Evolutionary conservation across 2,329 filamentous ascomycete species (phyloP), one percentile per base, ranked within the genome.

Genomic region (Fonsecaea pedrosoi): DNA sequence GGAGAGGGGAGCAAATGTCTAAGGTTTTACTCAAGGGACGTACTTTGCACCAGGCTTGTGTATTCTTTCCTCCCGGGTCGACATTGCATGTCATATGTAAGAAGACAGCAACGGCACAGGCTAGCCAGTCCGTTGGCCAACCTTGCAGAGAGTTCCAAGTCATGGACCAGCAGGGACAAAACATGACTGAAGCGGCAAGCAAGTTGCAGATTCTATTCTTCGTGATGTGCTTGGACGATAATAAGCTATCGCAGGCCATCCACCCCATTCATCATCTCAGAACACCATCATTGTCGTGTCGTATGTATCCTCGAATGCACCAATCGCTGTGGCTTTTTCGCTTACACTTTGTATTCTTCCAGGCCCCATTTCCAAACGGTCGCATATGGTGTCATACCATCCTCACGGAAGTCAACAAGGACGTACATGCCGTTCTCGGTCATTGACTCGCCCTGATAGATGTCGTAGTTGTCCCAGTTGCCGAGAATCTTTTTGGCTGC

Each of bases 401-500:
- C 95, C 81, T 97, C 94, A 76, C 95, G 94, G 88, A 97, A 99
- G 62, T 64, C 56, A 53, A 35, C 53, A 30, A 67, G 38, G 63
- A 87, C 91, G 77, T 84, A 95, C 95, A 97, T 96, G 85, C 90
- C 94, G 77, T 97, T 92, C 75, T 91, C 89, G 82, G 96, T 88
- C 92, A 96, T 96, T 75, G 88, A 90, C 86, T 95, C 90, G 83
- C 94, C 94, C 75, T 91, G 92, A 82, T 91, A 91, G 83, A 97
- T 94, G 81, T 98, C 94, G 81, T 90, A 96, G 85, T 98, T 92
- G 85, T 96, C 94, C 87, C 97, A 97, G 84, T 92, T 94, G 79
- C 90, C 84, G 73, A 97, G 85, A 78, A 87, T 88, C 85, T 92
- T 90, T 87, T 96, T 97, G 81, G 92, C 90, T 78, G 87, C 96